Percentiles rank a stretch among this genome's conserved stretches.
phyloP scores from a whole-genome alignment of 2,329 filamentous ascomycete genomes.

The Pyricularia grisea region DNA sequence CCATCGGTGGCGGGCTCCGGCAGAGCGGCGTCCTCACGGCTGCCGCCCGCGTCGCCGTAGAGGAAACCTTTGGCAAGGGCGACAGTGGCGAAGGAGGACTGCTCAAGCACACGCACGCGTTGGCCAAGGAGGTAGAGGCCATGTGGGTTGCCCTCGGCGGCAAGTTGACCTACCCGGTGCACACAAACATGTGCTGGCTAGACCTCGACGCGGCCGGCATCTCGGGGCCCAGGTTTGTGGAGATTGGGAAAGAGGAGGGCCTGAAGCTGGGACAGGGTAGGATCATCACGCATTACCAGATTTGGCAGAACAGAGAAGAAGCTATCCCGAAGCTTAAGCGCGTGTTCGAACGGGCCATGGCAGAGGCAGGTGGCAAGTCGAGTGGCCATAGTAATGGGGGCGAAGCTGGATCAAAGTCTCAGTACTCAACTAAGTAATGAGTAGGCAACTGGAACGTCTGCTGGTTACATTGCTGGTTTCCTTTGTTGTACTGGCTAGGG shows the following conservation, averaged over 20 bases:
- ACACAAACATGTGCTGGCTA: constrained; percentile 92
- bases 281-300: constrained; percentile 47
- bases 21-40: constrained; percentile 70
- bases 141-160: constrained; percentile 65
- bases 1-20: constrained; percentile 68
- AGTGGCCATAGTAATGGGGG: background rate
- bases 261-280: constrained; percentile 29
- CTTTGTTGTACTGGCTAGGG: background rate
- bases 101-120: constrained; percentile 49
- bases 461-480: background rate
- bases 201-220: constrained; percentile 55
- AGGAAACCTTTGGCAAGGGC: constrained; percentile 63
- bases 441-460: background rate
- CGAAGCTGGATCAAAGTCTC: background rate
- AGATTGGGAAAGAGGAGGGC: constrained; percentile 30
- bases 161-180: constrained; percentile 55
- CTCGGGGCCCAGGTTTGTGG: constrained; percentile 24
- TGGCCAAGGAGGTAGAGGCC: constrained; percentile 48
- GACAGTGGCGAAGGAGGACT: constrained; percentile 50
- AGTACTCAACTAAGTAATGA: constrained; percentile 3
- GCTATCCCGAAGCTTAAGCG: constrained; percentile 47
- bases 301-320: constrained; percentile 49
- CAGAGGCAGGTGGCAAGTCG: constrained; percentile 10
- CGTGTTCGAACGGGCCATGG: constrained; percentile 37
- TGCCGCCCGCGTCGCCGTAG: constrained; percentile 65